phyloP scores from a whole-genome alignment of 805 yeast species.

The Candida sakaeoensis region DNA sequence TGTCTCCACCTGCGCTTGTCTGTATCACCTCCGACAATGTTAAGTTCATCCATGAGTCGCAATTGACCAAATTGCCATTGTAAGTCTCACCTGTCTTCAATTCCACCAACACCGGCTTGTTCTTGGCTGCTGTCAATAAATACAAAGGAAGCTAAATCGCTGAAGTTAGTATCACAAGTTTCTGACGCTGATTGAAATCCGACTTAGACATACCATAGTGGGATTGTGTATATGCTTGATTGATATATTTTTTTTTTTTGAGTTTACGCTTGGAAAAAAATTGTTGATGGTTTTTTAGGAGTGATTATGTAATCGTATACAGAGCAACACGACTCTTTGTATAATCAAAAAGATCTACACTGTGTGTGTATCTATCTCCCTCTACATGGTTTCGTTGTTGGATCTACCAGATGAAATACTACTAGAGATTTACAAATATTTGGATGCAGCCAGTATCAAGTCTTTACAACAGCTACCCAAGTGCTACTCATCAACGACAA shows the following conservation, averaged over 20 bases:
- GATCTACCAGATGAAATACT: conserved; percentile 12
- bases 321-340: neutral
- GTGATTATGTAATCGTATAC: conserved; percentile 1
- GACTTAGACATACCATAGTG: too few species aligned
- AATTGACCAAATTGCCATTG: conserved; percentile 77
- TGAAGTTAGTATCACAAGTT: conserved; percentile 17
- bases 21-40: conserved; percentile 75
- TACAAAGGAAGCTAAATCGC: conserved; percentile 84
- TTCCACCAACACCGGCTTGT: conserved; percentile 82
- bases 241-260: too few species aligned
- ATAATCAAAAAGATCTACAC: neutral
- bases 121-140: conserved; percentile 84
- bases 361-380: too few species aligned
- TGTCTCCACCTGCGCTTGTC: conserved; percentile 57
- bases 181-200: too few species aligned
- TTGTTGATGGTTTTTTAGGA: neutral
- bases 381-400: conserved; percentile 2
- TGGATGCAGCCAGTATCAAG: conserved; percentile 7
- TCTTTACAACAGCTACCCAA: conserved; percentile 1
- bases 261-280: conserved; percentile 1
- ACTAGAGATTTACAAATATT: conserved; percentile 3
- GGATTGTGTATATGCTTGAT: too few species aligned
- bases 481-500: neutral
- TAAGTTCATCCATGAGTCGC: conserved; percentile 95
- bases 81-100: conserved; percentile 88